Percentiles rank a stretch among this genome's conserved stretches.
phyloP scores from a whole-genome alignment of 192 early-diverging fungal species.

The Funneliformis geosporum region DNA sequence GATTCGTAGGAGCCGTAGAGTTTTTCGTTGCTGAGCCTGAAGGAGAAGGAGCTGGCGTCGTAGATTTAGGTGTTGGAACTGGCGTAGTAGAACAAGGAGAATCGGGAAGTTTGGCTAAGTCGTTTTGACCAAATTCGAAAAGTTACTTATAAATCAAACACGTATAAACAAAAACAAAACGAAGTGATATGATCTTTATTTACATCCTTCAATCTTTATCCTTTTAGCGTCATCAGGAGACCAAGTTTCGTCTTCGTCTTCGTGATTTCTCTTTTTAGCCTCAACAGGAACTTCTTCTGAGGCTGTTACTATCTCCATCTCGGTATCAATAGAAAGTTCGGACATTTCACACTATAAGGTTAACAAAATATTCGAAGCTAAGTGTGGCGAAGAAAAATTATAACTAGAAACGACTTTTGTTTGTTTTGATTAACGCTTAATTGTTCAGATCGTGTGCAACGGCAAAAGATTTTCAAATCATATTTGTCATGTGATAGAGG shows the following conservation, averaged over 20 bases:
- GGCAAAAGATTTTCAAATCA: no score
- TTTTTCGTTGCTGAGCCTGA: background rate
- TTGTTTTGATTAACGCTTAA: background rate
- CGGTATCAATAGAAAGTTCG: background rate
- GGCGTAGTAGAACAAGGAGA: background rate
- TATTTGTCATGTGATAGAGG: background rate
- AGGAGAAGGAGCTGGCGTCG: background rate
- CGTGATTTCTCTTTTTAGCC: conserved; percentile 16
- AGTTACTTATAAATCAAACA: background rate
- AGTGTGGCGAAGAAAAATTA: background rate
- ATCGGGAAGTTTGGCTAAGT: background rate
- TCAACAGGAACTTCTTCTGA: background rate
- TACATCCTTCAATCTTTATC: background rate
- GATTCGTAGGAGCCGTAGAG: background rate
- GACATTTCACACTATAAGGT: background rate
- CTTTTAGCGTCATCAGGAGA: conserved; percentile 15
- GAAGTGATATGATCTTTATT: background rate
- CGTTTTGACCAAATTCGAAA: background rate
- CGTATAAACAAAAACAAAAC: background rate
- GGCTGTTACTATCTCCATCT: background rate
- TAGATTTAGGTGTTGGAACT: conserved; percentile 14
- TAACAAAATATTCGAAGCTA: background rate
- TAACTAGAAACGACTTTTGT: background rate
- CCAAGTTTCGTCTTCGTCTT: background rate
- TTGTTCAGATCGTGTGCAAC: background rate